Evolutionary conservation across 371 early-diverging fungal species (phyloP).

Genomic region (Smittium culicis): DNA sequence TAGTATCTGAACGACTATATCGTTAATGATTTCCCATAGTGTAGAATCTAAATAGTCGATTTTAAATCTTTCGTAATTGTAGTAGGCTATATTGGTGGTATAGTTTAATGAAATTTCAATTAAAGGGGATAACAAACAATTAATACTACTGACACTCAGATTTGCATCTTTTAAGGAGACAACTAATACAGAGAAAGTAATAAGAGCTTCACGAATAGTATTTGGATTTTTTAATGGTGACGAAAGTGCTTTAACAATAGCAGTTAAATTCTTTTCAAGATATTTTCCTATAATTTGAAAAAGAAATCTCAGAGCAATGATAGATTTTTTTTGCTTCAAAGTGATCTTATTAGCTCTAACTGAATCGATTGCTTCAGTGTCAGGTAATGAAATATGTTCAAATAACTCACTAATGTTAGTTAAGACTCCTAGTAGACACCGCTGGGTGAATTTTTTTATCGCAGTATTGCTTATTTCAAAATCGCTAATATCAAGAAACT

Average conservation of each 20-base stretch:
- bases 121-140: constrained; percentile 16
- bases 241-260: not conserved
- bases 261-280: not conserved
- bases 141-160: constrained; percentile 2
- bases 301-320: constrained; percentile 3
- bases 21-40: not conserved
- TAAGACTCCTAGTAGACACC: constrained; percentile 2
- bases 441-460: constrained; percentile 5
- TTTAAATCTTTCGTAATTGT: not conserved
- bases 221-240: constrained; percentile 4
- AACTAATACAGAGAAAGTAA: constrained; percentile 4
- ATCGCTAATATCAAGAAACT: not conserved
- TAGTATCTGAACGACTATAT: not conserved
- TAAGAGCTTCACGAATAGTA: not conserved
- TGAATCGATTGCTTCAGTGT: not conserved
- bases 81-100: not conserved
- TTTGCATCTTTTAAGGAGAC: constrained; percentile 1
- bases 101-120: constrained; percentile 3
- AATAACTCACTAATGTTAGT: constrained; percentile 4
- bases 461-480: not conserved
- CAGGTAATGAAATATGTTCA: not conserved
- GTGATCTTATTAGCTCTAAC: not conserved
- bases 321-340: not conserved
- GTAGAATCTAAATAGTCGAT: not conserved
- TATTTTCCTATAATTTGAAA: not conserved